Percentiles rank a stretch among this genome's conserved stretches.
phyloP scores from a whole-genome alignment of 2,329 filamentous ascomycete species.

The Rhexocercosporidium sp. region DNA sequence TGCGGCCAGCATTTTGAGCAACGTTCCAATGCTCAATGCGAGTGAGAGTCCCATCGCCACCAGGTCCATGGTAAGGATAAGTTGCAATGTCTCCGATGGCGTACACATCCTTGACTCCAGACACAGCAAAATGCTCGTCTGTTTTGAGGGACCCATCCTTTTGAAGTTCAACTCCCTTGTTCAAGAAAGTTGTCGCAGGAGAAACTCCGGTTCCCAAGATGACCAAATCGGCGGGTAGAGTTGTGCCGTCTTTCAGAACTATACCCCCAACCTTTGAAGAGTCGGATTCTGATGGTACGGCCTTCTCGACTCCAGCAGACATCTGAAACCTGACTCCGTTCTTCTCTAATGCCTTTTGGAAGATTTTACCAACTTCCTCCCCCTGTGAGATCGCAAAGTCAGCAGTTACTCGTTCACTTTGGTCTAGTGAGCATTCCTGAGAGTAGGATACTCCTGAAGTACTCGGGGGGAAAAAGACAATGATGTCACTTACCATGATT shows the following conservation, averaged over 20 bases:
- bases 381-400: slow-evolving; percentile 49
- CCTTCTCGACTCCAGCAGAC: slow-evolving; percentile 81
- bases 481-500: slow-evolving; percentile 52
- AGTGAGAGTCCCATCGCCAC: slow-evolving; percentile 71
- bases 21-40: slow-evolving; percentile 99
- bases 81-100: slow-evolving; percentile 95
- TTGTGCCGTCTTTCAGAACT: slow-evolving; percentile 83
- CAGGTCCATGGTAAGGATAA: slow-evolving; percentile 92
- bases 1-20: slow-evolving; percentile 88
- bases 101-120: slow-evolving; percentile 81
- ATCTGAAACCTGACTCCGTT: slow-evolving; percentile 90
- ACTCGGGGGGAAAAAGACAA: neutral
- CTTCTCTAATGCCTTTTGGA: slow-evolving; percentile 80
- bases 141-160: slow-evolving; percentile 86
- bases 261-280: slow-evolving; percentile 79
- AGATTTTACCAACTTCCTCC: slow-evolving; percentile 76
- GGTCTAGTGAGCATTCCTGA: no score
- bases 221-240: slow-evolving; percentile 84
- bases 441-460: neutral
- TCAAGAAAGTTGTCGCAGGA: slow-evolving; percentile 83
- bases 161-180: slow-evolving; percentile 75
- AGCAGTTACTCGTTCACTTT: neutral
- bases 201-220: slow-evolving; percentile 89
- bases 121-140: slow-evolving; percentile 79
- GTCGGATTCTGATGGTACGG: slow-evolving; percentile 71